These are phyloP conservation scores for Peniophora sp. DNA, from an alignment of 1,284 basidiomycete species.

Conservation along the genomic window DNA sequence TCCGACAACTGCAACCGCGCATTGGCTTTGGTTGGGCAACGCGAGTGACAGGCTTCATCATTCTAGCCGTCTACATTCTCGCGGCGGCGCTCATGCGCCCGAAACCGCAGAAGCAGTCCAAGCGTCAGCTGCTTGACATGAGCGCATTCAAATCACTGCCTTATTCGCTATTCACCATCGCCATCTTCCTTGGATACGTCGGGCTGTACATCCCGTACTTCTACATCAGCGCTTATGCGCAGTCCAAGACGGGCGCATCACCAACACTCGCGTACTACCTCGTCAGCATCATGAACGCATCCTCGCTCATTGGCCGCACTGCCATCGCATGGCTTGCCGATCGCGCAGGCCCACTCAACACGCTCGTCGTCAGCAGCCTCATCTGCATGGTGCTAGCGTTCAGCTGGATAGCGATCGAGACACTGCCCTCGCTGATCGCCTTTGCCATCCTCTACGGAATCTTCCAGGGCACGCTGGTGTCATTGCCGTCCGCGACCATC, in stretches of 20 bases:
- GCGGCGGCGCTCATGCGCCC: constrained; percentile 35
- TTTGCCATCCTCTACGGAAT: constrained; percentile 15
- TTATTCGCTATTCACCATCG: constrained; percentile 9
- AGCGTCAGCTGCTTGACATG: constrained; percentile 14
- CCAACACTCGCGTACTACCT: constrained; percentile 14
- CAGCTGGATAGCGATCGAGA: constrained; percentile 4
- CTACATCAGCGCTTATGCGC: constrained; percentile 11
- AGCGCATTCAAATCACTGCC: constrained; percentile 7
- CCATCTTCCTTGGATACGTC: constrained; percentile 8
- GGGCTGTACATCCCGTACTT: constrained; percentile 17
- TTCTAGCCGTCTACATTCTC: constrained; percentile 14
- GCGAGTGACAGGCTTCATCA: constrained; percentile 14
- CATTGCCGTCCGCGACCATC: constrained; percentile 6
- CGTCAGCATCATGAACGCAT: constrained; percentile 19
- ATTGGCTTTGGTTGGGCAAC: constrained; percentile 20
- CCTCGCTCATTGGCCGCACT: constrained; percentile 19
- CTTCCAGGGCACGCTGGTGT: constrained; percentile 11
- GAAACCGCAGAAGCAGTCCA: constrained; percentile 15
- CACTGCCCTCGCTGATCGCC: neutral
- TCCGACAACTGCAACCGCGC: constrained; percentile 14
- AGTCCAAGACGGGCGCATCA: constrained; percentile 1
- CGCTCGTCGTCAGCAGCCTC: constrained; percentile 15
- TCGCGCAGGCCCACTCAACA: constrained; percentile 18
- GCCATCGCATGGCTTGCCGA: constrained; percentile 19
- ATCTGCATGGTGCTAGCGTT: constrained; percentile 8